Evolutionary conservation across 345 rosid species (phyloP), one percentile per base, ranked within the genome.

Genomic region (Eucalyptus sp.): DNA sequence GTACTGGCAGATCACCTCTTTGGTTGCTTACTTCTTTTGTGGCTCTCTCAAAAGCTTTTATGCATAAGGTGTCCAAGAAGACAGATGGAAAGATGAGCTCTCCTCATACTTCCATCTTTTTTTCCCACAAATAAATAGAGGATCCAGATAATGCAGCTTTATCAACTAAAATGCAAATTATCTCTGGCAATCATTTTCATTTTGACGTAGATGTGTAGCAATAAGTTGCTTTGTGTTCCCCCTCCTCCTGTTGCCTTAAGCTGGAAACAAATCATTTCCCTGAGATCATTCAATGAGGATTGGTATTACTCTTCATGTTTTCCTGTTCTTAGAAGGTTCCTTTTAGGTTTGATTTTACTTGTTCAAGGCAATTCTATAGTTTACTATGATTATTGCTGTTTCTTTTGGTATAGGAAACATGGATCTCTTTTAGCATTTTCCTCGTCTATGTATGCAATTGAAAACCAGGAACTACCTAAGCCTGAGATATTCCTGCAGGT

Each of bases 401-500:
- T 76, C 5, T 5, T 41, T 76, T 41, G 83, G 24, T 76, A 20
- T 37, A 76, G 46, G 48, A 76, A 37, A 76, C 48, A 20, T 54
- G 44, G 44, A 50, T 18, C 29, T 16, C 10, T 33, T 86, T 51
- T 86, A 16, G 64, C 24, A n/a, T 54, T 51, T 24, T 31, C 56
- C 43, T n/a, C 9, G 1, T 51, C 41, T 48, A 86, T 49, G 25
- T 86, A 27, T 86, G 54, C 24, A 33, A 49, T 51, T 51, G 25
- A 50, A 86, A 48, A 51, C 44, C 60, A 50, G 64, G 46, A 51
- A 86, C 60, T 31, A 31, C 54, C 60, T 46, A 85, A 85, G 25
- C 86, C 60, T 49, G 25, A 76, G 31, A 66, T 88, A 37, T 46
- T 89, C 62, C 43, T 87, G 88, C 93, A 96, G 98, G 92, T 64